These are phyloP conservation scores for Rhynchospora pubera DNA, from an alignment of 176 grass and related monocot genomes.

Conservation along the genomic window DNA sequence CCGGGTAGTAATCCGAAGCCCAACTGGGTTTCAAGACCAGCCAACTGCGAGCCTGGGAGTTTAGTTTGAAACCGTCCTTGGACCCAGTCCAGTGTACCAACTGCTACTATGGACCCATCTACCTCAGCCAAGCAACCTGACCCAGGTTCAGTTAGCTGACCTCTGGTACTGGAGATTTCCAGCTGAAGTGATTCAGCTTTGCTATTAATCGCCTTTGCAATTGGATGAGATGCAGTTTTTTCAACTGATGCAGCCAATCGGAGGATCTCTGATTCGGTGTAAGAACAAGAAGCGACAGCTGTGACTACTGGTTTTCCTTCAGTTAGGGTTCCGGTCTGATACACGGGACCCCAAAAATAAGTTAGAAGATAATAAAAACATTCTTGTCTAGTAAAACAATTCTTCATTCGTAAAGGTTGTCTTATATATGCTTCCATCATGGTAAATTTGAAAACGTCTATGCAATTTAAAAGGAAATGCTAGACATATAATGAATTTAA, in stretches of 20 bases:
- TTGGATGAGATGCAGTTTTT: conserved; percentile 88
- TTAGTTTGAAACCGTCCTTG: conserved; percentile 64
- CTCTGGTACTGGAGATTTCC: conserved; percentile 59
- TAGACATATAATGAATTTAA: neutral
- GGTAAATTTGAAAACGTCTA: neutral
- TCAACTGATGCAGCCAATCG: conserved; percentile 89
- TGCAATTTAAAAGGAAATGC: neutral
- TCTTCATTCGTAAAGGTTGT: neutral
- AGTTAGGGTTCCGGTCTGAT: conserved; percentile 80
- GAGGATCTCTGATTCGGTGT: conserved; percentile 59
- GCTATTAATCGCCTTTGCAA: conserved; percentile 81
- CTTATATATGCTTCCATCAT: neutral
- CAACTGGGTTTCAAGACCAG: conserved; percentile 45
- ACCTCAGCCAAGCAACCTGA: conserved; percentile 94
- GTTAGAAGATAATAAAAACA: neutral
- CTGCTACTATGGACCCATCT: conserved; percentile 82
- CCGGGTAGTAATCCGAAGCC: conserved; percentile 33
- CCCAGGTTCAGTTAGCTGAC: conserved; percentile 80
- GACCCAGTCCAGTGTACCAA: conserved; percentile 80
- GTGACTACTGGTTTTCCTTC: conserved; percentile 91
- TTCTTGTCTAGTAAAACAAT: neutral
- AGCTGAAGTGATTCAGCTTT: conserved; percentile 63
- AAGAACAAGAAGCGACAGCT: conserved; percentile 62
- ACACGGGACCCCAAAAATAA: conserved; percentile 2
- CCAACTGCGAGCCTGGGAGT: conserved; percentile 33